These are phyloP conservation scores for Berkeleyomyces rouxiae DNA, from an alignment of 2,329 filamentous ascomycete genomes.

Conservation along the genomic window DNA sequence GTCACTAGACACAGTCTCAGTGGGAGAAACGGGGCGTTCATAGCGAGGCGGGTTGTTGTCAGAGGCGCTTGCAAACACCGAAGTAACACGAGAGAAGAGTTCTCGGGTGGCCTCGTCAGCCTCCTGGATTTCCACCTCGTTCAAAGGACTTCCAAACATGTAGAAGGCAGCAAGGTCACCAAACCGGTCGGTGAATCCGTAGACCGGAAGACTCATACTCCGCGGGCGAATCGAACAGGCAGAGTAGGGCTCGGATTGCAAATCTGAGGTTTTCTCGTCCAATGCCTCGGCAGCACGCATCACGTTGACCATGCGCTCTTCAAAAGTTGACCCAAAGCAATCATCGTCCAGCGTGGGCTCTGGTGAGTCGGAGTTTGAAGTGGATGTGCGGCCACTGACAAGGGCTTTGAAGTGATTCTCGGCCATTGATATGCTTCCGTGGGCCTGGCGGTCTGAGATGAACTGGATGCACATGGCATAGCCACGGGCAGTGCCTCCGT, in stretches of 20 bases:
- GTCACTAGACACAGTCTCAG: conserved; percentile 15
- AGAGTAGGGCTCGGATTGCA: conserved; percentile 36
- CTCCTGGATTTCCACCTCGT: not conserved
- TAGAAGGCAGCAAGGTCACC: conserved; percentile 31
- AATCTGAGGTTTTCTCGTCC: conserved; percentile 35
- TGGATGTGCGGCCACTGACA: conserved; percentile 31
- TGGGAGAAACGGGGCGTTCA: conserved; percentile 11
- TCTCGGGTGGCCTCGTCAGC: conserved; percentile 5
- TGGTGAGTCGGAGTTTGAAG: conserved; percentile 14
- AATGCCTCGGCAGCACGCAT: conserved; percentile 44
- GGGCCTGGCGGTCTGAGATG: conserved; percentile 36
- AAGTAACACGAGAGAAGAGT: conserved; percentile 5
- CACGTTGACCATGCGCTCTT: conserved; percentile 35
- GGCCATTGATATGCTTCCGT: conserved; percentile 33
- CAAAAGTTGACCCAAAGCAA: conserved; percentile 13
- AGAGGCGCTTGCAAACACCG: conserved; percentile 5
- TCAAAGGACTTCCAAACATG: conserved; percentile 26
- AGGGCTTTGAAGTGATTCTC: conserved; percentile 34
- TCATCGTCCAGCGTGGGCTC: conserved; percentile 9
- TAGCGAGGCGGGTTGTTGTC: not conserved
- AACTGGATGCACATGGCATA: conserved; percentile 35
- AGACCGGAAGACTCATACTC: conserved; percentile 34
- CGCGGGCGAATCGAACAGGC: conserved; percentile 23
- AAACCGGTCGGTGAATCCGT: conserved; percentile 27
- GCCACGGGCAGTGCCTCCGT: conserved; percentile 40